Base-by-base conservation (phyloP, 2,329 filamentous ascomycete species). In the Lithohypha guttulata region DNA sequence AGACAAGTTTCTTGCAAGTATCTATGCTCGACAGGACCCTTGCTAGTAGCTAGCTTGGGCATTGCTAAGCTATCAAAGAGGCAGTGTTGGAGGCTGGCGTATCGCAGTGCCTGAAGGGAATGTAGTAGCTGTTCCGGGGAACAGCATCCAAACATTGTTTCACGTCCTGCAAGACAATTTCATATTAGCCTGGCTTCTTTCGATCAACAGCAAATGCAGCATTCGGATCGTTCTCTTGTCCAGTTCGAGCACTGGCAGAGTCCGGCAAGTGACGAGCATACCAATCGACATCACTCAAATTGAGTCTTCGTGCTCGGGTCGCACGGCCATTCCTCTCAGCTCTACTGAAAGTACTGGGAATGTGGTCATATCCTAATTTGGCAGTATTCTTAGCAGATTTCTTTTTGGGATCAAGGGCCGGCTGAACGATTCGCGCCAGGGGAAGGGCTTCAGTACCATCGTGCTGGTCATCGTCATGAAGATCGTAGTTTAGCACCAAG, bases 221-320 rank as follows among this genome's bases (percentile, higher is more conserved):
- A 13, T 20, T 19, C 15, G 19, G 26, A 19, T 15, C 17, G n/a
- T 34, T 34, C 21, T 40, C 30, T n/a, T 33, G 29, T 14, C 30
- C 19, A 40, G 20, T 4, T 14, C 9, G 17, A 13, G 20, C 13
- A 15, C 29, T 26, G 13, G 37, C 4, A 33, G 20, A 19, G 11
- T 27, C 13, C 29, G 25, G 26, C 14, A 10, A 11, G 5, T 28
- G 37, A 30, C 41, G 44, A 44, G 50, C 68, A 67, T 89, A 95
- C 91, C 91, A 98, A 62, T 98, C 89, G 60, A 98, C 84, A 62
- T 98, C 91, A 62, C 85, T 94, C 43, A 96, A 74, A 59, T 96
- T 89, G 44, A 98, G 69, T 62, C 93, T 93, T 54, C 91, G 77
- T 42, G 83, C 79, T 48, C 87, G 81, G 59, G 94, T 86, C 43